Percentiles rank a stretch among this genome's conserved stretches.
phyloP scores from a whole-genome alignment of 1,139 yeast species.

The Pichia terricola region DNA sequence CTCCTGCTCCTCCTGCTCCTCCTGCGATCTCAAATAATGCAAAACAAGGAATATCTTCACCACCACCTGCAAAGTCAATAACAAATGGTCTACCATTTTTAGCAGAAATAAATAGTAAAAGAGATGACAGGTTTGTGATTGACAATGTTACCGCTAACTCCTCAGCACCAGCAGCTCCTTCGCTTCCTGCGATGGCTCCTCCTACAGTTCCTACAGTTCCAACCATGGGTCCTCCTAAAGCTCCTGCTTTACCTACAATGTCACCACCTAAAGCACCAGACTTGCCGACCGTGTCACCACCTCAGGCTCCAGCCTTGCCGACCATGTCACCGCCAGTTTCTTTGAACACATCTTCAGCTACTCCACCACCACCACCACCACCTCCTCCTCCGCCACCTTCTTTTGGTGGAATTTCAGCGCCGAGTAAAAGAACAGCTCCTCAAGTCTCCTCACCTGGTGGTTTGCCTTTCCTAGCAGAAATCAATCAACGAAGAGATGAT shows the following conservation, averaged over 20 bases:
- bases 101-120: slow-evolving; percentile 46
- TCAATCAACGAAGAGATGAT: slow-evolving; percentile 46
- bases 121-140: slow-evolving; percentile 43
- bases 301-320: slow-evolving; percentile 13
- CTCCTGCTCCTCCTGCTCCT: slow-evolving; percentile 7
- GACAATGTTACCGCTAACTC: slow-evolving; percentile 10
- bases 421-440: slow-evolving; percentile 12
- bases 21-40: slow-evolving; percentile 4
- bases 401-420: slow-evolving; percentile 4
- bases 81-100: slow-evolving; percentile 37
- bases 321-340: slow-evolving; percentile 5
- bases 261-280: slow-evolving; percentile 1
- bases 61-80: slow-evolving; percentile 6
- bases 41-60: slow-evolving; percentile 3
- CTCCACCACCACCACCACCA: slow-evolving; percentile 6
- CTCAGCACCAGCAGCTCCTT: slow-evolving; percentile 23
- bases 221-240: slow-evolving; percentile 4
- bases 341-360: slow-evolving; percentile 7
- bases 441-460: slow-evolving; percentile 20
- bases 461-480: slow-evolving; percentile 46
- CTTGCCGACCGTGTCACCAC: slow-evolving; percentile 7
- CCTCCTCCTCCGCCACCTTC: slow-evolving; percentile 7
- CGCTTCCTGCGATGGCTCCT: slow-evolving; percentile 61
- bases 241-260: slow-evolving; percentile 1
- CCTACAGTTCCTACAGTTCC: slow-evolving; percentile 16